These are phyloP conservation scores for Plasmopara muralis DNA, from an alignment of 352 stramenopile species.

Conservation along the genomic window DNA sequence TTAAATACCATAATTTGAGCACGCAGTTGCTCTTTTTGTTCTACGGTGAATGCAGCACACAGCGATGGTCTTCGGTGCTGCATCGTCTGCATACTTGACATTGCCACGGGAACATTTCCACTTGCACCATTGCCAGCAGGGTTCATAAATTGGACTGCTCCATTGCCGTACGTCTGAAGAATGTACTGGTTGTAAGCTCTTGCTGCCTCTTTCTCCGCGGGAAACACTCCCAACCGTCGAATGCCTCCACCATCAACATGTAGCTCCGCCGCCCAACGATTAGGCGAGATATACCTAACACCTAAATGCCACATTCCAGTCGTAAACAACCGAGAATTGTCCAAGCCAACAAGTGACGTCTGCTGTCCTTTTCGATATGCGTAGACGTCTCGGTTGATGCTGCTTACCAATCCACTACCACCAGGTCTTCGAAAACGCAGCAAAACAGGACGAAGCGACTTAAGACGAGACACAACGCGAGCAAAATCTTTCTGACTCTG, in stretches of 20 bases:
- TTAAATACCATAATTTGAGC: slow-evolving; percentile 91
- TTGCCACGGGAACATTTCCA: slow-evolving; percentile 37
- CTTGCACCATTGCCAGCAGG: slow-evolving; percentile 40
- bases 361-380: slow-evolving; percentile 59
- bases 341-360: slow-evolving; percentile 54
- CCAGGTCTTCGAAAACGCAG: slow-evolving; percentile 69
- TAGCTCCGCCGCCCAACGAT: slow-evolving; percentile 76
- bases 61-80: slow-evolving; percentile 38
- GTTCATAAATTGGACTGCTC: slow-evolving; percentile 82
- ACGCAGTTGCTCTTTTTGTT: slow-evolving; percentile 85
- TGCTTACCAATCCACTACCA: slow-evolving; percentile 33
- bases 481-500: slow-evolving; percentile 77
- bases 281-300: slow-evolving; percentile 65
- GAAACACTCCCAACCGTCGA: slow-evolving; percentile 64
- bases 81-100: slow-evolving; percentile 51
- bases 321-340: slow-evolving; percentile 72
- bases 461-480: slow-evolving; percentile 72
- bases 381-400: slow-evolving; percentile 29
- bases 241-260: slow-evolving; percentile 78
- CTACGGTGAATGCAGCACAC: slow-evolving; percentile 61
- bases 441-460: slow-evolving; percentile 70
- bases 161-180: slow-evolving; percentile 75
- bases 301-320: slow-evolving; percentile 80
- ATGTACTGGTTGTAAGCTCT: slow-evolving; percentile 85
- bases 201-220: slow-evolving; percentile 68